Percentiles rank a stretch among this genome's conserved stretches.
These are phyloP conservation scores for Penicillium coprophilum DNA, from an alignment of 495 filamentous ascomycete species.

Conservation along the genomic window DNA sequence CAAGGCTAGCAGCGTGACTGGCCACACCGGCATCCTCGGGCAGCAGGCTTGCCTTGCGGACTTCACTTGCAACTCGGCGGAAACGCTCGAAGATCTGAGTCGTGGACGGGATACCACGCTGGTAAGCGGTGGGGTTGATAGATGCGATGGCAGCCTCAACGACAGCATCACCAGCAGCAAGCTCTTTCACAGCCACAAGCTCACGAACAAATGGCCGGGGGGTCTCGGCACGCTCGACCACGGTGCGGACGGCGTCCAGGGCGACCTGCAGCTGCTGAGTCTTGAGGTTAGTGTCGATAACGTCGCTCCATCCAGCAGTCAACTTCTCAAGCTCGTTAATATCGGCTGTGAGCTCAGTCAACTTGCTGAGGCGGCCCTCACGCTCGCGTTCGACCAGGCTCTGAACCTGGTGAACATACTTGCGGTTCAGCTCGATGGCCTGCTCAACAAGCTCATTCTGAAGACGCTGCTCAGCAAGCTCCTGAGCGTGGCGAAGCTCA, in stretches of 20 bases:
- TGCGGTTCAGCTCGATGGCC: slow-evolving; percentile 79
- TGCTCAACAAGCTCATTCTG: slow-evolving; percentile 89
- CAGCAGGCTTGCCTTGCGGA: slow-evolving; percentile 87
- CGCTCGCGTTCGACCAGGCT: slow-evolving; percentile 86
- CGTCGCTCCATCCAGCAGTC: slow-evolving; percentile 77
- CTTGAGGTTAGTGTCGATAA: slow-evolving; percentile 84
- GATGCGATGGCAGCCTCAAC: slow-evolving; percentile 89
- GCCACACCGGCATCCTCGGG: slow-evolving; percentile 93
- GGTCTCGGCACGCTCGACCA: slow-evolving; percentile 68
- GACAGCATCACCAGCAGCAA: slow-evolving; percentile 76
- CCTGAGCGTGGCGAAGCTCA: slow-evolving; percentile 70
- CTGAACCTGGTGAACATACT: slow-evolving; percentile 75
- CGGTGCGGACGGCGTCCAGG: slow-evolving; percentile 84
- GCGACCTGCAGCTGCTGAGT: slow-evolving; percentile 95
- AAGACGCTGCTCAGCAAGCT: slow-evolving; percentile 74
- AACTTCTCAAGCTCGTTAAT: slow-evolving; percentile 82
- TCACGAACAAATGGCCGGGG: slow-evolving; percentile 86
- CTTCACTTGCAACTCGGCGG: slow-evolving; percentile 88
- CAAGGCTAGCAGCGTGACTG: slow-evolving; percentile 82
- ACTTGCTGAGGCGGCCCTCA: slow-evolving; percentile 78
- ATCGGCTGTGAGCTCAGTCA: slow-evolving; percentile 71
- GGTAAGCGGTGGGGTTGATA: slow-evolving; percentile 92
- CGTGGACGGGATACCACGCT: slow-evolving; percentile 80
- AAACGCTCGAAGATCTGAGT: slow-evolving; percentile 91
- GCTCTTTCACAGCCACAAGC: slow-evolving; percentile 90